These are phyloP conservation scores for Trypanosoma rangeli DNA, from an alignment of 208 protist genomes.

Conservation along the genomic window DNA sequence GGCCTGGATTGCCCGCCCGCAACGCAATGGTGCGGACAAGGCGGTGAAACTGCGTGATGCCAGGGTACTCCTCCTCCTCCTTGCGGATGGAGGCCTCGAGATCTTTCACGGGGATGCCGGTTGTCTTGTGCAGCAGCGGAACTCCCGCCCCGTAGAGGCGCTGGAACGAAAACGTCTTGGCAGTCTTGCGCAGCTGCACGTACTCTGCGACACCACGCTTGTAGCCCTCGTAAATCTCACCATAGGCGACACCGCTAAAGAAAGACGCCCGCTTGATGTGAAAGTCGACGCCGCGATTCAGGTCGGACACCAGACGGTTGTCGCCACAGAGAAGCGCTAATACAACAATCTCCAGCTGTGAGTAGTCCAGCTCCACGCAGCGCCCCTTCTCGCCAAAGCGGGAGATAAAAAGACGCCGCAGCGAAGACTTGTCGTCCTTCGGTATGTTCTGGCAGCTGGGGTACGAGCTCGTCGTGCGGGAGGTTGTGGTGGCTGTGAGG, in stretches of 20 bases:
- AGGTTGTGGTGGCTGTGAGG: slow-evolving; percentile 78
- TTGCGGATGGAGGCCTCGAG: slow-evolving; percentile 61
- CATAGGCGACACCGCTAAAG: slow-evolving; percentile 80
- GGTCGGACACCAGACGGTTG: slow-evolving; percentile 53
- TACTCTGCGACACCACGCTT: slow-evolving; percentile 58
- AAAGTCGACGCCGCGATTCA: slow-evolving; percentile 83
- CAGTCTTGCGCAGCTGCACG: slow-evolving; percentile 75
- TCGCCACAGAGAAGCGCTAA: slow-evolving; percentile 79
- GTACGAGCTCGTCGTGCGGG: slow-evolving; percentile 79
- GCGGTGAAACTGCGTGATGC: slow-evolving; percentile 71
- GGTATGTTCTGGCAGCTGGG: slow-evolving; percentile 90
- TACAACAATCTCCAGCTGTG: slow-evolving; percentile 88
- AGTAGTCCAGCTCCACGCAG: slow-evolving; percentile 89
- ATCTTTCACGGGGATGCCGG: slow-evolving; percentile 74
- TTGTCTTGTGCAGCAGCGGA: slow-evolving; percentile 81
- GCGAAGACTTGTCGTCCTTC: slow-evolving; percentile 82
- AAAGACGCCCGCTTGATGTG: slow-evolving; percentile 86
- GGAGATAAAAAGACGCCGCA: slow-evolving; percentile 77
- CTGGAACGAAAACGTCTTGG: slow-evolving; percentile 91
- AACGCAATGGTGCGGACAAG: slow-evolving; percentile 69
- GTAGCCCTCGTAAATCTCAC: slow-evolving; percentile 76
- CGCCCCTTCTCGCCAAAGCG: slow-evolving; percentile 79
- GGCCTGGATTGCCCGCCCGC: slow-evolving; percentile 76
- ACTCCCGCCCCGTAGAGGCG: slow-evolving; percentile 86
- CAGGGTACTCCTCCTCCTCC: slow-evolving; percentile 80